A percentile compares a stretch with the other conserved stretches of the same genome.
Conservation (phyloP, 2,329 filamentous ascomycete species). For the Coniella lustricola region DNA sequence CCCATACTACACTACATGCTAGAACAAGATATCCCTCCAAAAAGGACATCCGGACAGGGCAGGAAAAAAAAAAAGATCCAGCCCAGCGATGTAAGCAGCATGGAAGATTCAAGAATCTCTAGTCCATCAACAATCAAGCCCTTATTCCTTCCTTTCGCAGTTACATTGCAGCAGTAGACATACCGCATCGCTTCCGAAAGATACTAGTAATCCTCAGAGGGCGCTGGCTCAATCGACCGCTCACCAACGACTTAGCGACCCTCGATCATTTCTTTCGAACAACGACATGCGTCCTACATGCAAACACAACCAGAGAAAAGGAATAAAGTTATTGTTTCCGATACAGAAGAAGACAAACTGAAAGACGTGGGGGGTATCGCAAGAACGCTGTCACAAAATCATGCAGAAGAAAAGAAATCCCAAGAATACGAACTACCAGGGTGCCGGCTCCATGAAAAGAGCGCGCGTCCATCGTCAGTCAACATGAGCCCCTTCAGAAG, state of each 20-base stretch:
- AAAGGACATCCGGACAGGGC: no score
- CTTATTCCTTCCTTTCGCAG: neutral
- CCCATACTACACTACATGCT: no score
- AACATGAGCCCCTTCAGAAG: neutral
- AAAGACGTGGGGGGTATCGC: slow-evolving; percentile 10
- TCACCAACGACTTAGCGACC: neutral
- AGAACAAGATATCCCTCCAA: no score
- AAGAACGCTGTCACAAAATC: slow-evolving; percentile 1
- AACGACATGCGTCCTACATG: neutral
- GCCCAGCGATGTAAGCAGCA: no score
- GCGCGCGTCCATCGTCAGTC: no score
- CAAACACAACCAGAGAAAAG: slow-evolving; percentile 1
- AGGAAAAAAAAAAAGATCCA: no score
- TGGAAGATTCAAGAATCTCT: neutral
- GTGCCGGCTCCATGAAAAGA: neutral
- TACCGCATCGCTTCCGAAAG: neutral
- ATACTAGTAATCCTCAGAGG: no score
- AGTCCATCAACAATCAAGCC: slow-evolving; percentile 2
- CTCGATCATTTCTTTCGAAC: neutral
- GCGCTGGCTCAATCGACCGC: no score
- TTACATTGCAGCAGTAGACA: neutral
- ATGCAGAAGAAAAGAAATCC: neutral
- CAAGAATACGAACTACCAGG: neutral
- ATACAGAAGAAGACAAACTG: neutral
- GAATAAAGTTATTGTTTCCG: slow-evolving; percentile 17